Evolutionary conservation across 208 protist species (phyloP), one percentile per base, ranked within the genome.

Genomic region (Wallacemonas sp.): DNA sequence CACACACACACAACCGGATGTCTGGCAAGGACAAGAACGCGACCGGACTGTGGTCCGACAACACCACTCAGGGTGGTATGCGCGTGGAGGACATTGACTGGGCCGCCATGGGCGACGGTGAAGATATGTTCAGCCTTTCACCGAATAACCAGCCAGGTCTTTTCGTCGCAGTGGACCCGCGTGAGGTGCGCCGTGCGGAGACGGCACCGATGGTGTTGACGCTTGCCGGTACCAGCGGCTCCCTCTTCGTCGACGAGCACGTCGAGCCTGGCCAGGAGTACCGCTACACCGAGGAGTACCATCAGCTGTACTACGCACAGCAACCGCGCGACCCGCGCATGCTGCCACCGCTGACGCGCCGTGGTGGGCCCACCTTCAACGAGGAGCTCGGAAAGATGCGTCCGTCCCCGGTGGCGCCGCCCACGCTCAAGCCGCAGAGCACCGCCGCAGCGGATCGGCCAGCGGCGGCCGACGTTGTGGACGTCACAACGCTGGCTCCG

Each of bases 261-360:
- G 66, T 84, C 1, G 72, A 71, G 19, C 79, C 81, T 1, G 79
- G 71, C 34, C 81, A 93, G 77, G 81, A 86, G 72, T 93, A 93
- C 77, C 83, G 83, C 60, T 91, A 89, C 79, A 86, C 79, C 15
- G 69, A 86, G 66, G 81, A 90, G 55, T 93, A 93, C 72, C 87
- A 91, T 63, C 59, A 41, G 8, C 55, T 85, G 22, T 93, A 93
- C 75, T 93, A 89, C 79, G 83, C 83, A 24, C 83, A 86, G 65
- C 84, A 71, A 38, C 87, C 87, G 13, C 81, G 87, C 26, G 87
- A 93, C 64, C 87, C 87, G 26, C 87, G 87, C 63, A 87, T 91
- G 87, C 78, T 83, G 55, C 79, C 78, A 9, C 87, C 87, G 58
- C 72, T 93, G 30, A 81, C 76, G 10, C 68, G 68, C 42, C 71